Base-by-base conservation (phyloP, 441 rosid genomes). In the Arabidopsis lyrata region DNA sequence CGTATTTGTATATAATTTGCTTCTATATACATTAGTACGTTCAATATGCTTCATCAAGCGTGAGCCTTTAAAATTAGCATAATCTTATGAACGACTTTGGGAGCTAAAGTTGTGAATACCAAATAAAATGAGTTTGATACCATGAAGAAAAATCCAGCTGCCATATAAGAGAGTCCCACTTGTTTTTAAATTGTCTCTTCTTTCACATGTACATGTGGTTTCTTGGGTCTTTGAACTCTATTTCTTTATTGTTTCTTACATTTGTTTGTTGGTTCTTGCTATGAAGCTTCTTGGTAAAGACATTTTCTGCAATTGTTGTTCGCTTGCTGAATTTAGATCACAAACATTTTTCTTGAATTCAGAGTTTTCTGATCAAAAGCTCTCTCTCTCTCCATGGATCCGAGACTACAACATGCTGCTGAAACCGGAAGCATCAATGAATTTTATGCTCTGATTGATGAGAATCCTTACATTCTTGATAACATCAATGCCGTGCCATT, bases 401-500 rank as follows among this genome's bases (percentile, higher is more conserved):
- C 42, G 0, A 53, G 69, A 38, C 63, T 76, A 52, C 11, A 62
- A 74, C 72, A 68, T 66, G 75, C 66, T 53, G 59, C 70, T 50
- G 64, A 72, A 72, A 60, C 57, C 4, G 80, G 82, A 31, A 73
- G 38, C 39, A 69, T 72, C 6, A 41, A 57, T 10, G 29, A n/a
- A 1, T 41, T 83, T 7, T 83, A 80, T 31, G 59, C 10, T 31
- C 31, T 73, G 6, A 57, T 81, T 18, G 5, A 24, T 5, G 73
- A 66, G 36, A 22, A 83, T 80, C 78, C 68, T 34, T 49, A 42
- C 52, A 3, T 75, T 15, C 73, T 81, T 6, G 73, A 81, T n/a
- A 59, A 6, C 15, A 44, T 75, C 1, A 68, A 78, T 55, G n/a
- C 59, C 4, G 29, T 54, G 1, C 66, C 81, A 24, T 76, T 83